Base-by-base conservation (phyloP, 352 stramenopile species). In the Phytophthora quininea region DNA sequence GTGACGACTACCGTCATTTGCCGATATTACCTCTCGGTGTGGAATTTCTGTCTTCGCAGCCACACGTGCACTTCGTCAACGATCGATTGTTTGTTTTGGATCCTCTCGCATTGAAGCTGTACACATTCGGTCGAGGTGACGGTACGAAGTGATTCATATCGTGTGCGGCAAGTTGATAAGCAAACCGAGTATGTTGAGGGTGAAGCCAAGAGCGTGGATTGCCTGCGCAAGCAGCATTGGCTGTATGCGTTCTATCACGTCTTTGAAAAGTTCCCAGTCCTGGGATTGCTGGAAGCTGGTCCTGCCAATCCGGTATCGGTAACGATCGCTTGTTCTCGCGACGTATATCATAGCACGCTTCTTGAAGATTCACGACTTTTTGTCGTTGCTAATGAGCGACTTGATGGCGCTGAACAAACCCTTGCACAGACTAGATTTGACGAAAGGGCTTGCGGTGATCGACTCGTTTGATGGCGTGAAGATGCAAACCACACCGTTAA, bases 211-310 rank as follows among this genome's bases (percentile, higher is more conserved):
- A 67, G 54, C 3, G 31, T 15, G 3, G 60, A 59, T 9, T 75
- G 49, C 32, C 58, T 38, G 3, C 65, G 60, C n/a, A 77, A 77
- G 35, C 42, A 58, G 4, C 62, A 78, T 42, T 74, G 53, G 62
- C 37, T 75, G 10, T 69, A 63, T 51, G 59, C 59, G 15, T 77
- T 86, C 15, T 87, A 80, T 45, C 80, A 87, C 37, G 47, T 84
- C 5, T 87, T 76, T 57, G 80, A 89, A 52, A 89, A 89, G 32
- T 89, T 89, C 32, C 80, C 80, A 8, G 78, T 83, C 0, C 61
- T 48, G 8, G 79, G 61, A 8, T 56, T 73, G 10, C 47, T 67
- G 37, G 68, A 76, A 12, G 31, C 40, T 38, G 37, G 12, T 6
- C 15, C 38, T 10, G 14, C 42, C 2, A 7, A 29, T 3, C 51